phyloP scores from a whole-genome alignment of 139 green algal genomes.

The Zygnema cylindricum region DNA sequence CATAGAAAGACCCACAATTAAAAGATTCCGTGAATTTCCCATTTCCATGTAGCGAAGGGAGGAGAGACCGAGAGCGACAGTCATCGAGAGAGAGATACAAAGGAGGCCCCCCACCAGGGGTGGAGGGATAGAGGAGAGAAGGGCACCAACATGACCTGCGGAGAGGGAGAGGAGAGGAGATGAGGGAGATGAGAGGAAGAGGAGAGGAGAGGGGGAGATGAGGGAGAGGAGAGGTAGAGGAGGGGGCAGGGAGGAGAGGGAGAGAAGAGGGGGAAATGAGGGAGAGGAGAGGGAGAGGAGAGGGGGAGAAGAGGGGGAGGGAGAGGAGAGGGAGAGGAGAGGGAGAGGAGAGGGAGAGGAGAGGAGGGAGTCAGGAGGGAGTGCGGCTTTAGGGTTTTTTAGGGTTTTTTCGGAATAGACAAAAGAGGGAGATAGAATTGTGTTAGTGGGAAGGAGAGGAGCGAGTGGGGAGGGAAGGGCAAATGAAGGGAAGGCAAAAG shows the following conservation, averaged over 20 bases:
- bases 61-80: conserved; percentile 21
- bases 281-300: no score
- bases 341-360: neutral
- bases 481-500: neutral
- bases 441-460: no score
- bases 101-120: conserved; percentile 35
- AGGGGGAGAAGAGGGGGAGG: neutral
- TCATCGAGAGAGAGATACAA: neutral
- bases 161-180: neutral
- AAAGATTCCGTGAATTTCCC: conserved; percentile 39
- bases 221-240: neutral
- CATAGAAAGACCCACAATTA: conserved; percentile 34
- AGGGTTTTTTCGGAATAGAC: no score
- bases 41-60: conserved; percentile 38
- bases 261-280: neutral
- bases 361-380: neutral
- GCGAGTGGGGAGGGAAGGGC: neutral
- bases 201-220: neutral
- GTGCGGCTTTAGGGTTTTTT: no score
- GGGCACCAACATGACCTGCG: conserved; percentile 34
- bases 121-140: conserved; percentile 34
- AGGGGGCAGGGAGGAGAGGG: neutral
- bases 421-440: no score
- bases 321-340: neutral
- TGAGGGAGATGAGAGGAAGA: neutral